These are phyloP conservation scores for Oryza longistaminata DNA, from an alignment of 176 grass and related monocot genomes.

Conservation along the genomic window DNA sequence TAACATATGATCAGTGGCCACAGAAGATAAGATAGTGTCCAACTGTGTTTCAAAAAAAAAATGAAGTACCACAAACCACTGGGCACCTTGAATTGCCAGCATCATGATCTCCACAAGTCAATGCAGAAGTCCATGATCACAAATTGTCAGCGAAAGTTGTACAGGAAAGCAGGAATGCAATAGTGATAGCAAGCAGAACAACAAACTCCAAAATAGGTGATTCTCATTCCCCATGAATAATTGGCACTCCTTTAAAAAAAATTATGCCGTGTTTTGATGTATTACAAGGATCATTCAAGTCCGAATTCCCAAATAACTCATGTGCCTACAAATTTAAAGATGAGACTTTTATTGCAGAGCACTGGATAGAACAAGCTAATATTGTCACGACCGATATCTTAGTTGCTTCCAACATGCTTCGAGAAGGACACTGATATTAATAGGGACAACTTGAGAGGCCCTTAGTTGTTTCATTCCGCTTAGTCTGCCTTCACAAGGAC, in stretches of 20 bases:
- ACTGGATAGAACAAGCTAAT: slow-evolving; percentile 23
- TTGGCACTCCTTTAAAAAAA: slow-evolving; percentile 14
- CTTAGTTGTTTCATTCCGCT: slow-evolving; percentile 25
- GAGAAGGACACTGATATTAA: neutral
- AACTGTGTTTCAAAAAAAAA: neutral
- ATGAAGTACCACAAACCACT: neutral
- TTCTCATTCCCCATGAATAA: slow-evolving; percentile 34
- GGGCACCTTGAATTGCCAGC: neutral
- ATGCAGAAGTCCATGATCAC: neutral
- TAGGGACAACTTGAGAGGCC: slow-evolving; percentile 19
- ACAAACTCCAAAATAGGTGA: slow-evolving; percentile 26
- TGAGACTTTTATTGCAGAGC: slow-evolving; percentile 39
- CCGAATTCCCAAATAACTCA: slow-evolving; percentile 34
- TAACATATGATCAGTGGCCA: neutral
- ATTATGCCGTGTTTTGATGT: neutral
- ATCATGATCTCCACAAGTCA: slow-evolving; percentile 20
- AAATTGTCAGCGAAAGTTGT: neutral
- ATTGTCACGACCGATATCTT: neutral
- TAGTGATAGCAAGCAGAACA: slow-evolving; percentile 1
- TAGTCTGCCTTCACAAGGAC: slow-evolving; percentile 73
- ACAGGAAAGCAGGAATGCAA: neutral
- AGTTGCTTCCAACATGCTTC: slow-evolving; percentile 28
- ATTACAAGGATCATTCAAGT: slow-evolving; percentile 34
- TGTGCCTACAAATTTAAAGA: slow-evolving; percentile 33
- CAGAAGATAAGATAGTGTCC: neutral